Conservation (phyloP, 2,329 filamentous ascomycete species). For the Phyllosticta citrichinensis region DNA sequence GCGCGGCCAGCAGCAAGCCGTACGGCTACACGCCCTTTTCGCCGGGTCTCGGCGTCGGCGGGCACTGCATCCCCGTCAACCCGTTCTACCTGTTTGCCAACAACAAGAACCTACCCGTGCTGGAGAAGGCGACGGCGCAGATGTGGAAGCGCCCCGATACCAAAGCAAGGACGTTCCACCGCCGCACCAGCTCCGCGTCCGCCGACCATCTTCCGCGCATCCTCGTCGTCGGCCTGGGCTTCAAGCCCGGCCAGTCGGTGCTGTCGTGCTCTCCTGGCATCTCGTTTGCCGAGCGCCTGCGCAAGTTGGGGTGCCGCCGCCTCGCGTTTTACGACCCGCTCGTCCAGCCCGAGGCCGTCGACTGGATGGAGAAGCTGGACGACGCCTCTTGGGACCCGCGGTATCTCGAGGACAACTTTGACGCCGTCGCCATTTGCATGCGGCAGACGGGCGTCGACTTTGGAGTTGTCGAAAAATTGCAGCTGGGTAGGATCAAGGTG, state of each 20-base stretch:
- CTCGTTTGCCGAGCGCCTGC: constrained; percentile 28
- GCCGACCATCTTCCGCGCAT: constrained; percentile 24
- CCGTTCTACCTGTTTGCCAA: constrained; percentile 44
- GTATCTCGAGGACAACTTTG: constrained; percentile 29
- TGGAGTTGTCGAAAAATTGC: constrained; percentile 26
- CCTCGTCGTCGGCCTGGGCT: constrained; percentile 45
- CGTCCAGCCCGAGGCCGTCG: constrained; percentile 33
- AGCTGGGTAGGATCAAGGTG: constrained; percentile 20
- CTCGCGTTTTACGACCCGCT: constrained; percentile 37
- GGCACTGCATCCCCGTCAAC: constrained; percentile 49
- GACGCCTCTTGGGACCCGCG: constrained; percentile 31
- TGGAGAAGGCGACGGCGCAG: constrained; percentile 34
- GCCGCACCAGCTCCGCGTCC: not conserved
- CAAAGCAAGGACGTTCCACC: constrained; percentile 16
- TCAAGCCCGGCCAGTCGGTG: constrained; percentile 41
- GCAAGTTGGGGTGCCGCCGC: constrained; percentile 29
- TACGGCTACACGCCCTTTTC: constrained; percentile 43
- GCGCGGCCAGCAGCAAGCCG: constrained; percentile 37
- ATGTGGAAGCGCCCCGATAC: constrained; percentile 35
- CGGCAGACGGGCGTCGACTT: constrained; percentile 36
- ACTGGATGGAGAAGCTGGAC: constrained; percentile 32
- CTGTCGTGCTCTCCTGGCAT: constrained; percentile 41
- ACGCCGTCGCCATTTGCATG: constrained; percentile 36
- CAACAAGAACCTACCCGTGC: constrained; percentile 35
- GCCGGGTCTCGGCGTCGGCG: constrained; percentile 43